Evolutionary conservation across 495 filamentous ascomycete genomes (phyloP), one percentile per base, ranked within the genome.

Genomic region (Mytilinidion resinicola): DNA sequence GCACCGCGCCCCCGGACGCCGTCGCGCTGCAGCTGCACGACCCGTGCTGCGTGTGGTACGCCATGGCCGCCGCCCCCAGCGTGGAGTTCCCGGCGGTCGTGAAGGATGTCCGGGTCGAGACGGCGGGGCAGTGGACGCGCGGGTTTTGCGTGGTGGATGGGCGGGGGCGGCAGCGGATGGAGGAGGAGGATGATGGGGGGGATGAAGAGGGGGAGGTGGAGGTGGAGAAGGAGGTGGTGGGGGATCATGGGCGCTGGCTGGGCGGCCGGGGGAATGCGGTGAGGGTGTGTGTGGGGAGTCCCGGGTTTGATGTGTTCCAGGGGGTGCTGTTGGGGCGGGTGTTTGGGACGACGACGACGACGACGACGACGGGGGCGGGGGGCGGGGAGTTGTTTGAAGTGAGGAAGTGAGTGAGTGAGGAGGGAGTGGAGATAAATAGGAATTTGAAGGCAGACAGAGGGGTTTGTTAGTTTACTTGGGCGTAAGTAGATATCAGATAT

Each of bases 111-210:
- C 79, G 93, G 12, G 76, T 98, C 21, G 93, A 98, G 70, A 89
- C 88, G 0, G 69, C 78, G 34, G 93, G 93, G 5, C 92, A 97
- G 72, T 98, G 93, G 93, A 96, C 92, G 52, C 77, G 87, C 43
- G 93, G 93, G 1, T 89, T 90, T 85, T 91, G 89, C 69, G 80
- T 97, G 15, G 76, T 90, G 36, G 95, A 98, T 72, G 74, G 83
- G 9, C 78, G 93, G 12, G 78, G 73, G 10, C 59, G 68, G 46
- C 70, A 80, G 46, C 83, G 82, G 61, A 82, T 77, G 57, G 56
- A 64, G 11, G 47, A 49, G 50, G 35, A 36, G 15, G 75, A 82
- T 2, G 83, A 80, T n/a, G 74, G 72, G 10, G 82, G 85, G 10
- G 56, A 68, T 36, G 78, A 87, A 53, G 72, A 76, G 53, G 57